A percentile compares a stretch with the other conserved stretches of the same genome.
These are phyloP conservation scores for Fraxinus albicans DNA, from an alignment of 305 asterid species.

Conservation along the genomic window DNA sequence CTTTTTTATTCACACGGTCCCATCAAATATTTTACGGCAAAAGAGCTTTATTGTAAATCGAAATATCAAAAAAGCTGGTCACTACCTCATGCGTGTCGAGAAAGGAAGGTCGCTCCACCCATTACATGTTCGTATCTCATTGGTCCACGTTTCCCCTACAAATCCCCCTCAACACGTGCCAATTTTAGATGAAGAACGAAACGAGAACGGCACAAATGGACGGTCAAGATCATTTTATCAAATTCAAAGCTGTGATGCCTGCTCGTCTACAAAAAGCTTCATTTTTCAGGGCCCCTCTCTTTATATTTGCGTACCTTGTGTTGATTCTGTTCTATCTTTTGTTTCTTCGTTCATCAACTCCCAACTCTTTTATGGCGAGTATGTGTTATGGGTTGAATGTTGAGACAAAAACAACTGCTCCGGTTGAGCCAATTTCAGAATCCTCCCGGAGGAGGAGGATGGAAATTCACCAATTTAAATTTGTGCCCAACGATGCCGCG, in stretches of 20 bases:
- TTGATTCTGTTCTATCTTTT: neutral
- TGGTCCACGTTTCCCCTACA: constrained; percentile 47
- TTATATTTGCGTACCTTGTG: constrained; percentile 19
- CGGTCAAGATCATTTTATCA: constrained; percentile 41
- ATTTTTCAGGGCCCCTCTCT: constrained; percentile 11
- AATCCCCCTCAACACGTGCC: constrained; percentile 47
- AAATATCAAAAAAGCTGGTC: constrained; percentile 29
- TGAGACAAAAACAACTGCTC: constrained; percentile 56
- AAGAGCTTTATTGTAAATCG: too few species aligned
- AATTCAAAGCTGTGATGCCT: constrained; percentile 26
- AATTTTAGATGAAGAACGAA: neutral
- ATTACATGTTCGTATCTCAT: constrained; percentile 32
- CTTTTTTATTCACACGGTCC: too few species aligned
- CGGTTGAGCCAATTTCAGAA: constrained; percentile 50
- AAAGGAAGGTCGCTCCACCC: constrained; percentile 7
- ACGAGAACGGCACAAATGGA: constrained; percentile 1
- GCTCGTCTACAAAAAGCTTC: constrained; percentile 12
- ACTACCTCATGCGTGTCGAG: constrained; percentile 68
- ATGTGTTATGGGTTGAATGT: constrained; percentile 53
- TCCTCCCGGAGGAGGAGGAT: constrained; percentile 58
- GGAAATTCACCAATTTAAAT: constrained; percentile 65
- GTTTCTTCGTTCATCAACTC: neutral
- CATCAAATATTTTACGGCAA: too few species aligned
- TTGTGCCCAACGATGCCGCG: constrained; percentile 45
- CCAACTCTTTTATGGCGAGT: constrained; percentile 46